Conservation (phyloP, 179 eudicot species). For the Spergularia azorica region DNA sequence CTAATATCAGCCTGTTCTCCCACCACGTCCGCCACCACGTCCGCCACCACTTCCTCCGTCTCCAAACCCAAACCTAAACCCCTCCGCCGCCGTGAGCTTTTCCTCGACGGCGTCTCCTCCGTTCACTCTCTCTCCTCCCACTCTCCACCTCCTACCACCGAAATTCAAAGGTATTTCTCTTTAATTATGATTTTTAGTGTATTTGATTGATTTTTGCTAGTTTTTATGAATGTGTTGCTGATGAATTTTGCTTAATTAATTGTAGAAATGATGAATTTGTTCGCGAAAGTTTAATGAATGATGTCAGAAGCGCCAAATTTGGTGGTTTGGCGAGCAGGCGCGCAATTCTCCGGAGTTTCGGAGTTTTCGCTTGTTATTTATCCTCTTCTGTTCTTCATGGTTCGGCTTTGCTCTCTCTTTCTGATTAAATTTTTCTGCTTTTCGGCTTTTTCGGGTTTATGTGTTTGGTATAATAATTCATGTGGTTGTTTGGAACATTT, state of each 20-base stretch:
- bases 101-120: slow-evolving; percentile 46
- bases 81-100: slow-evolving; percentile 49
- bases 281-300: slow-evolving; percentile 25
- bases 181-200: background rate
- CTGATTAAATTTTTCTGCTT: background rate
- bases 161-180: slow-evolving; percentile 20
- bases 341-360: slow-evolving; percentile 50
- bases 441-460: background rate
- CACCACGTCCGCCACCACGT: too few species aligned
- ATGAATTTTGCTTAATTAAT: background rate
- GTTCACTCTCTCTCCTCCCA: slow-evolving; percentile 24
- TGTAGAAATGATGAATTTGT: slow-evolving; percentile 27
- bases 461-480: too few species aligned
- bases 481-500: too few species aligned
- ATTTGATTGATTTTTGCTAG: background rate
- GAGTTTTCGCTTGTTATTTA: slow-evolving; percentile 45
- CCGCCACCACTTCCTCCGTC: background rate
- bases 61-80: slow-evolving; percentile 13
- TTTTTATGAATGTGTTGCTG: background rate
- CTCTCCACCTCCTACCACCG: background rate
- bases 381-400: slow-evolving; percentile 74
- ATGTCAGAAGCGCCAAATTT: slow-evolving; percentile 28
- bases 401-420: slow-evolving; percentile 31
- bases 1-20: slow-evolving; percentile 9
- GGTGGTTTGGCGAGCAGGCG: slow-evolving; percentile 49